These are phyloP conservation scores for Penicillium soppii DNA, from an alignment of 495 filamentous ascomycete genomes.

Conservation along the genomic window DNA sequence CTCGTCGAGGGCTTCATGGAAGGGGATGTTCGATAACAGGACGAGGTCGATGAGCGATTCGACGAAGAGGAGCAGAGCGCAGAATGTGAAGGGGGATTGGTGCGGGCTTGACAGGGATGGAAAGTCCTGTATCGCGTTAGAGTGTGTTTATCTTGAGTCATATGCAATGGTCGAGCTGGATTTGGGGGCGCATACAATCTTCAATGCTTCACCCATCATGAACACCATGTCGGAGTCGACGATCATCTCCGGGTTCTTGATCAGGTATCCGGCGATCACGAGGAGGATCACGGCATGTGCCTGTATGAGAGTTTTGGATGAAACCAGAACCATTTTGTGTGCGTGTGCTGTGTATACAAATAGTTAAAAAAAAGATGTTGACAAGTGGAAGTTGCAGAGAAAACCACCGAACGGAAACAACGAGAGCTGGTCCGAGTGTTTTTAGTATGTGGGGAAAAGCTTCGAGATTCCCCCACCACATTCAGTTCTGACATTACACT, in stretches of 20 bases:
- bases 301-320: constrained; percentile 72
- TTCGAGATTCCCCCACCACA: constrained; percentile 17
- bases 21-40: constrained; percentile 56
- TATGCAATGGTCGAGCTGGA: too few species aligned
- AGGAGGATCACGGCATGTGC: constrained; percentile 78
- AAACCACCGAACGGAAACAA: constrained; percentile 1
- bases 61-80: constrained; percentile 65
- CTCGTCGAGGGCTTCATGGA: constrained; percentile 39
- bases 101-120: constrained; percentile 60
- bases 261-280: constrained; percentile 78
- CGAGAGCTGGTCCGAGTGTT: constrained; percentile 15
- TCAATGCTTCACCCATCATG: constrained; percentile 79
- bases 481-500: neutral
- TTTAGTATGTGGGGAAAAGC: constrained; percentile 22
- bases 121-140: constrained; percentile 36
- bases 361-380: neutral
- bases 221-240: constrained; percentile 79
- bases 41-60: constrained; percentile 72
- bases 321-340: constrained; percentile 84
- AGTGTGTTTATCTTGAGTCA: constrained; percentile 21
- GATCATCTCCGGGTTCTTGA: constrained; percentile 65
- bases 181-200: constrained; percentile 64
- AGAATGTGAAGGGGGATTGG: constrained; percentile 64
- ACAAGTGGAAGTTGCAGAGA: constrained; percentile 8
- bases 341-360: too few species aligned